A percentile compares a stretch with the other conserved stretches of the same genome.
phyloP scores from a whole-genome alignment of 1,139 yeast species.

The Suhomyces bribrorum region DNA sequence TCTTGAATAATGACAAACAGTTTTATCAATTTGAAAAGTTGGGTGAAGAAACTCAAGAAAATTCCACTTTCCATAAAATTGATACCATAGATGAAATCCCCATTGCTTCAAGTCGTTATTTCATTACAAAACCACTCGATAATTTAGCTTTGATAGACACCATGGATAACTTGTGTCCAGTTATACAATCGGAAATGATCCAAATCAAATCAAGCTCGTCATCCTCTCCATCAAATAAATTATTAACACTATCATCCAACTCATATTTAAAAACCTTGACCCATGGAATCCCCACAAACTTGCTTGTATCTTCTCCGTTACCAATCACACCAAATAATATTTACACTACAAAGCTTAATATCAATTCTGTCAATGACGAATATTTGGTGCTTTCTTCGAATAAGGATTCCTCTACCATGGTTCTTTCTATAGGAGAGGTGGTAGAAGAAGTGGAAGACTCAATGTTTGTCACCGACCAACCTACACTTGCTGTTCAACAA shows the following conservation, averaged over 20 bases:
- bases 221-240: conserved; percentile 40
- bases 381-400: conserved; percentile 69
- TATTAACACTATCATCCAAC: conserved; percentile 30
- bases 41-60: conserved; percentile 41
- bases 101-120: background rate
- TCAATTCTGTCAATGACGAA: conserved; percentile 53
- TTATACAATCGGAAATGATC: conserved; percentile 50
- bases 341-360: conserved; percentile 56
- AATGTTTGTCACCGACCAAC: conserved; percentile 53
- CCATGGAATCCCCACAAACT: conserved; percentile 63
- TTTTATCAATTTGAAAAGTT: conserved; percentile 77
- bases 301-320: conserved; percentile 69
- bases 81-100: conserved; percentile 2
- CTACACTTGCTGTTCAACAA: conserved; percentile 71
- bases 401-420: conserved; percentile 60
- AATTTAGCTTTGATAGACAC: conserved; percentile 63
- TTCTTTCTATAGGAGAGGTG: conserved; percentile 74
- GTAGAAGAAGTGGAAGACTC: conserved; percentile 77
- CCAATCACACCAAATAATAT: conserved; percentile 63
- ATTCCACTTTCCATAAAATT: conserved; percentile 2
- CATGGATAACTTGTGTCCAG: conserved; percentile 57
- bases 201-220: conserved; percentile 32
- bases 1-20: conserved; percentile 60
- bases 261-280: conserved; percentile 53
- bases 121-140: conserved; percentile 32